Base-by-base conservation (phyloP, 1,284 basidiomycete genomes). In the Ceraceosorus guamensis region DNA sequence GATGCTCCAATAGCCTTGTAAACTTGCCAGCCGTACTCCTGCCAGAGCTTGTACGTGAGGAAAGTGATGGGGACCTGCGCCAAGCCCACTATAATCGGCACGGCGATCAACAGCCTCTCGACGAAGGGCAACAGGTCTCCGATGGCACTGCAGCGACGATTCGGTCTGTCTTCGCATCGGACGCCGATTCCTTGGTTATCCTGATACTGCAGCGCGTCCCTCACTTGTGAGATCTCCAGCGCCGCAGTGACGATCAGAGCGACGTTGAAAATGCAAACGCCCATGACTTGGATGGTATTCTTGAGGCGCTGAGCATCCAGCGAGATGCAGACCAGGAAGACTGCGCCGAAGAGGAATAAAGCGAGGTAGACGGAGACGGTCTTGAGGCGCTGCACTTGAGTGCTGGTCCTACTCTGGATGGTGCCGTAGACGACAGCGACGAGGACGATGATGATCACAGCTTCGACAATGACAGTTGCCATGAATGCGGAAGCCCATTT, bases 21-120 rank as follows among this genome's bases (percentile, higher is more conserved):
- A 45, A 71, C 61, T 49, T 60, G 44, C 70, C 70, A 71, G 47
- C 68, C 70, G 35, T 68, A 71, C n/a, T 71, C 70, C 24, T 50
- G 50, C 62, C 65, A 70, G 5, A 71, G 57, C 55, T 61, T 65
- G 52, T 52, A 62, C 35, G 56, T 56, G n/a, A 70, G 35, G 14
- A 46, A 60, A 8, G 46, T 50, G 52, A 71, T 51, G 32, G 59
- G 35, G 46, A 70, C 52, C 55, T 71, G 63, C 6, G 65, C 52
- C 2, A 66, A 52, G 16, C 65, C 67, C 46, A 66, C 63, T 11
- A 68, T 47, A 11, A 57, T 60, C 14, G 66, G 59, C 3, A 69
- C 67, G 10, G 59, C 70, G 46, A 71, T 70, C 49, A 71, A 56
- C 37, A 58, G 62, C 7, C 51, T 31, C 41, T 64, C 56, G 3